Percentiles rank a stretch among this genome's conserved stretches.
phyloP scores from a whole-genome alignment of 352 stramenopile species.

The Aphanomyces euteiches region DNA sequence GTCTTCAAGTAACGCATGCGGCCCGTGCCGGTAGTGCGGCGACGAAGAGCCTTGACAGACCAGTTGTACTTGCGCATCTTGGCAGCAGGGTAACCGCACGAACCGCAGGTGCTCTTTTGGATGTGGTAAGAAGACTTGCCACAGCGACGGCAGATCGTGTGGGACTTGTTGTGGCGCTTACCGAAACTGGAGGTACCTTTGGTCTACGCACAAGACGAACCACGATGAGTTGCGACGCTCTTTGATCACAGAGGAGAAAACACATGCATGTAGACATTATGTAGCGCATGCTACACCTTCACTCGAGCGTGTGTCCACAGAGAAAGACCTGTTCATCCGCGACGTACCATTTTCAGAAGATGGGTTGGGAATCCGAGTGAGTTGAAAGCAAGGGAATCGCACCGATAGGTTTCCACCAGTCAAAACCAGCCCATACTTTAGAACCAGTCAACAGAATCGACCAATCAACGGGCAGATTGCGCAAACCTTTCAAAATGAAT shows the following conservation, averaged over 20 bases:
- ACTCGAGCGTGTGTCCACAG: too few species aligned
- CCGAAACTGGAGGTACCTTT: conserved; percentile 99
- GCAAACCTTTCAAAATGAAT: too few species aligned
- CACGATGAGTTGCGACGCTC: background rate
- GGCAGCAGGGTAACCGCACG: conserved; percentile 97
- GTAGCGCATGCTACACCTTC: too few species aligned
- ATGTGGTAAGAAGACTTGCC: conserved; percentile 99
- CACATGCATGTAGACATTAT: too few species aligned
- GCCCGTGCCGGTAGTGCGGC: conserved; percentile 94
- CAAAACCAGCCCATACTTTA: conserved; percentile 18
- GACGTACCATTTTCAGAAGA: conserved; percentile 32
- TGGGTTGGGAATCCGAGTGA: conserved; percentile 31
- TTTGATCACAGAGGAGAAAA: too few species aligned
- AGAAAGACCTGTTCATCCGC: background rate
- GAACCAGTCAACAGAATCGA: conserved; percentile 22
- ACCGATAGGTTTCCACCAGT: conserved; percentile 20
- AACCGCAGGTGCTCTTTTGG: conserved; percentile 98
- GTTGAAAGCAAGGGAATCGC: background rate
- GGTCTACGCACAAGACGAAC: conserved; percentile 72
- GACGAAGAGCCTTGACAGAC: conserved; percentile 97
- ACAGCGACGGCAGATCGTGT: conserved; percentile 99
- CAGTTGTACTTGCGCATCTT: conserved; percentile 99
- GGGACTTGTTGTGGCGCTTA: conserved; percentile 99
- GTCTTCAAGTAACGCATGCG: conserved; percentile 99
- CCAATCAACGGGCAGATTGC: conserved; percentile 7